These are phyloP conservation scores for Evansstolkia leycettana DNA, from an alignment of 495 filamentous ascomycete species.

Conservation along the genomic window DNA sequence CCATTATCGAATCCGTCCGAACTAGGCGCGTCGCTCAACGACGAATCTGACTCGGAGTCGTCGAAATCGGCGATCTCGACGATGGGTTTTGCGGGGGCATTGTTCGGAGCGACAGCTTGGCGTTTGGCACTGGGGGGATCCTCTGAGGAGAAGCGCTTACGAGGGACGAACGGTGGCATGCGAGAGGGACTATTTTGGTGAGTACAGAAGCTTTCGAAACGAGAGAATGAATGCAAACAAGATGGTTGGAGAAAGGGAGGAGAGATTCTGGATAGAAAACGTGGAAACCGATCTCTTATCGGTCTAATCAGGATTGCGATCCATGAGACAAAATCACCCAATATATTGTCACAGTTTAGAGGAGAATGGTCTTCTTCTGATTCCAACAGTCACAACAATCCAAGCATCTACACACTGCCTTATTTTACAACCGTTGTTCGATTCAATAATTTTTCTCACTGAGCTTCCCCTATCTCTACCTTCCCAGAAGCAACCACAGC, in stretches of 20 bases:
- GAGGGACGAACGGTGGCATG: conserved; percentile 43
- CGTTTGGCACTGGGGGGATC: conserved; percentile 60
- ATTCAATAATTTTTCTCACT: too few relatives aligned
- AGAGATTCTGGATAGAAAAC: background rate
- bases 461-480: background rate
- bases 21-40: conserved; percentile 47
- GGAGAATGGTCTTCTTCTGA: too few relatives aligned
- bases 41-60: conserved; percentile 46
- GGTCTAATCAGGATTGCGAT: conserved; percentile 1
- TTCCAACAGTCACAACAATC: too few relatives aligned
- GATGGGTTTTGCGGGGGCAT: background rate
- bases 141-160: conserved; percentile 39
- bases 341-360: too few relatives aligned
- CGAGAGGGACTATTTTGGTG: conserved; percentile 4
- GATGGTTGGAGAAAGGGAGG: background rate
- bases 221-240: background rate
- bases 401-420: too few relatives aligned
- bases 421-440: too few relatives aligned
- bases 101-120: conserved; percentile 29
- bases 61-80: conserved; percentile 23
- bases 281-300: background rate
- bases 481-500: conserved; percentile 2
- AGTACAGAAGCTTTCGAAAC: background rate
- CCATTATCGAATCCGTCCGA: conserved; percentile 12
- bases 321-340: too few relatives aligned